Evolutionary conservation across 2,329 filamentous ascomycete genomes (phyloP).

Genomic region (Colletotrichum costaricense): DNA sequence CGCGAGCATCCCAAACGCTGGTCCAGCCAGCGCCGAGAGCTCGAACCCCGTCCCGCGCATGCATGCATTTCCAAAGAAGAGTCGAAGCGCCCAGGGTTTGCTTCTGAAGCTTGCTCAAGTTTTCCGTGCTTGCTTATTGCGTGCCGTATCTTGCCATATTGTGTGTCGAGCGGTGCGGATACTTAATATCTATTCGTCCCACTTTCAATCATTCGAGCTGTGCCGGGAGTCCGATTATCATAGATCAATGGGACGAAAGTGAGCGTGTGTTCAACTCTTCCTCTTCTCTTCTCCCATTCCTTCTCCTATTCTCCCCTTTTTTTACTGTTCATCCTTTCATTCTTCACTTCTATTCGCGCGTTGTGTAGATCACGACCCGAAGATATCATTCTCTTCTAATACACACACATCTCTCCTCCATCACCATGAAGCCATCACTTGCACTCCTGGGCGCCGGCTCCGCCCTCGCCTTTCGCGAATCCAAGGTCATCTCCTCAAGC

Average conservation of each 20-base stretch:
- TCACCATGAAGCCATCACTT: conserved; percentile 32
- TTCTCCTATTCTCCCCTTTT: background rate
- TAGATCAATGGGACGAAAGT: conserved; percentile 32
- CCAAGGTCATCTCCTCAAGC: conserved; percentile 26
- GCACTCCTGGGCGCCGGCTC: conserved; percentile 10
- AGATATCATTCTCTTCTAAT: background rate
- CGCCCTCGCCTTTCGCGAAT: conserved; percentile 32
- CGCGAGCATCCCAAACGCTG: conserved; percentile 34
- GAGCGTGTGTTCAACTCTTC: background rate
- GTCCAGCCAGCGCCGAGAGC: conserved; percentile 21
- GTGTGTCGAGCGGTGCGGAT: background rate
- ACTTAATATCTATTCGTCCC: conserved; percentile 13
- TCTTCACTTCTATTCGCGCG: background rate
- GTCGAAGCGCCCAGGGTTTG: conserved; percentile 22
- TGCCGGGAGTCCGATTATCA: background rate
- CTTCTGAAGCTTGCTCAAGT: background rate
- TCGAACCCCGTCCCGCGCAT: conserved; percentile 31
- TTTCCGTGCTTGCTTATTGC: background rate
- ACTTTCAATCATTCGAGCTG: background rate
- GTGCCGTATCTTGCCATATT: too few species aligned
- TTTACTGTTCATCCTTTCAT: background rate
- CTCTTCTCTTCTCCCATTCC: background rate
- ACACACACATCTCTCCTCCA: background rate
- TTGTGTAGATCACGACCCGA: conserved; percentile 30
- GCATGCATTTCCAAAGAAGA: conserved; percentile 11